Evolutionary conservation across 148 eudicot species (phyloP).

Genomic region (Pharnaceum exiguum): DNA sequence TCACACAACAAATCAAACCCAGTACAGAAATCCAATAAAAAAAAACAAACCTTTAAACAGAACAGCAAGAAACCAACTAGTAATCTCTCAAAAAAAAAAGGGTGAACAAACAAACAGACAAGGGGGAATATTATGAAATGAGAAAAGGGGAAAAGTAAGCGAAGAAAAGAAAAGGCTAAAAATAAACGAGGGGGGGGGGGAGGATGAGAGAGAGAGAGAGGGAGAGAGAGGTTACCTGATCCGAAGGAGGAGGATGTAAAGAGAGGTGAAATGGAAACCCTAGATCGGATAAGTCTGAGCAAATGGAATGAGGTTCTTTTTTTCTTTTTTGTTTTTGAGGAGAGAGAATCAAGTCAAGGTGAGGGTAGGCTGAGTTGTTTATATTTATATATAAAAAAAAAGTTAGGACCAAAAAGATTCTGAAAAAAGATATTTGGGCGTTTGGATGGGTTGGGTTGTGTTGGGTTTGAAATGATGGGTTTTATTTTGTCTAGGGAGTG

Average conservation of each 20-base stretch:
- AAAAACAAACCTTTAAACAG: slow-evolving; percentile 9
- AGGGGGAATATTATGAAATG: not conserved
- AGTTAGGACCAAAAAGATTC: too few species aligned
- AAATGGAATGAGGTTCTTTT: too few species aligned
- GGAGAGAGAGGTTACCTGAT: slow-evolving; percentile 35
- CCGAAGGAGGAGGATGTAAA: slow-evolving; percentile 27
- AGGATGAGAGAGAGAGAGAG: not conserved
- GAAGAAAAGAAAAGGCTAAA: not conserved
- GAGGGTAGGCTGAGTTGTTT: too few species aligned
- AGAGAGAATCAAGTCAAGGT: too few species aligned
- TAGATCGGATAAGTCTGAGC: slow-evolving; percentile 35
- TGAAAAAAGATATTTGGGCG: too few species aligned
- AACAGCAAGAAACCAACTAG: too few species aligned
- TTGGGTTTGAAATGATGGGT: too few species aligned
- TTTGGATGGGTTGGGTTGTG: too few species aligned
- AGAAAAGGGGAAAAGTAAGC: not conserved
- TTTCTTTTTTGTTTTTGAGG: too few species aligned
- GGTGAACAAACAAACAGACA: too few species aligned
- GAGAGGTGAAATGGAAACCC: slow-evolving; percentile 25
- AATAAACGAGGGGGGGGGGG: not conserved
- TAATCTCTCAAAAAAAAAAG: not conserved
- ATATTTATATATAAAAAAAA: too few species aligned
- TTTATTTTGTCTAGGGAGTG: too few species aligned
- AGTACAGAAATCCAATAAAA: not conserved
- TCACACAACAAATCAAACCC: not conserved